A percentile compares a stretch with the other conserved stretches of the same genome.
Evolutionary conservation across 2,329 filamentous ascomycete species (phyloP).

Genomic region (Fusarium anthophilum): DNA sequence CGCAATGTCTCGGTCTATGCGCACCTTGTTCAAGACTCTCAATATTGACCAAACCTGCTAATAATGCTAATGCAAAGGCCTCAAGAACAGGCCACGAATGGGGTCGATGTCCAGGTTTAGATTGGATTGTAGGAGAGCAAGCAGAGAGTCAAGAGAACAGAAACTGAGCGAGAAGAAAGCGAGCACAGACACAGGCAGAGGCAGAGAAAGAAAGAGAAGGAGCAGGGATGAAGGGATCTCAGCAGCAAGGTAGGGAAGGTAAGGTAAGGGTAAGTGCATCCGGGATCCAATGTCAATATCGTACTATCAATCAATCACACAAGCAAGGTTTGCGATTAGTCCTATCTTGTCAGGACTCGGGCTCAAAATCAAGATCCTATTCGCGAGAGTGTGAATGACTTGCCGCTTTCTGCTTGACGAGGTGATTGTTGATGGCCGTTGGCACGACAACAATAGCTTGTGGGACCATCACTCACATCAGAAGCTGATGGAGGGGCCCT

Average conservation of each 20-base stretch:
- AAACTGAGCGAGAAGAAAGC: neutral
- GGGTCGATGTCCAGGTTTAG: constrained; percentile 21
- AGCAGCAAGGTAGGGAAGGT: neutral
- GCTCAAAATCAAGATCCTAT: constrained; percentile 4
- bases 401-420: constrained; percentile 28
- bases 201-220: neutral
- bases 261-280: neutral
- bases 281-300: constrained; percentile 5
- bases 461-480: constrained; percentile 15
- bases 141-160: neutral
- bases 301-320: neutral
- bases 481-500: constrained; percentile 11
- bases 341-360: constrained; percentile 17
- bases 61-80: constrained; percentile 3
- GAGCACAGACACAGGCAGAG: constrained; percentile 3
- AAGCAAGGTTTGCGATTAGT: constrained; percentile 21
- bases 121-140: constrained; percentile 5
- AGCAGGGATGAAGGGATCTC: constrained; percentile 19
- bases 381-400: constrained; percentile 9
- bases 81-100: constrained; percentile 30
- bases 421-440: constrained; percentile 30
- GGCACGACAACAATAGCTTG: constrained; percentile 4
- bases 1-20: constrained; percentile 26
- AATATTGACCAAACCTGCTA: constrained; percentile 1
- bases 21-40: neutral